These are phyloP conservation scores for Penicillium freii DNA, from an alignment of 2,329 filamentous ascomycete species.

Conservation along the genomic window DNA sequence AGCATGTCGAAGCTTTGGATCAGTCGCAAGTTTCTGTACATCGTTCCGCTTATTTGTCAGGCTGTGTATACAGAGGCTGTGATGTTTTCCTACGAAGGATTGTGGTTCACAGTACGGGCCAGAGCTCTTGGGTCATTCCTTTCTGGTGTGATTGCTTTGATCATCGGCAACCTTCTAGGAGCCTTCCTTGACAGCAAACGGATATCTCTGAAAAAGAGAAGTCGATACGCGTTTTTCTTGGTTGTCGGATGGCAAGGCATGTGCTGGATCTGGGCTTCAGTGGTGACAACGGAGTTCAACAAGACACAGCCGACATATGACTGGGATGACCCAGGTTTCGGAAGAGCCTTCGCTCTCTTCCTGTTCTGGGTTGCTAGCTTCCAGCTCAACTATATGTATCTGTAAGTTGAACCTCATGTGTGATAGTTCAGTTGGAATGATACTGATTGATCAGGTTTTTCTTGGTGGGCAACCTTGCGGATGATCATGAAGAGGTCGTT, in stretches of 20 bases:
- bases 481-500: conserved; percentile 62
- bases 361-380: conserved; percentile 66
- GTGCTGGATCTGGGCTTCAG: conserved; percentile 71
- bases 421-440: background rate
- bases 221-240: conserved; percentile 56
- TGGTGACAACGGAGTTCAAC: conserved; percentile 62
- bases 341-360: conserved; percentile 64
- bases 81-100: conserved; percentile 65
- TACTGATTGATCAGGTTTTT: conserved; percentile 56
- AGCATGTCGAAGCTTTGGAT: conserved; percentile 60
- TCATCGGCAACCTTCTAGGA: conserved; percentile 64
- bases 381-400: conserved; percentile 70
- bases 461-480: conserved; percentile 64
- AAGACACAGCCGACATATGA: conserved; percentile 61
- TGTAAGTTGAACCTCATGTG: conserved; percentile 45
- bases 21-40: conserved; percentile 60
- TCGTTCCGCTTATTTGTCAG: conserved; percentile 67
- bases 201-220: conserved; percentile 54
- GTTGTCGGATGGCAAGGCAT: conserved; percentile 57
- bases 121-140: conserved; percentile 70
- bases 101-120: conserved; percentile 69
- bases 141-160: conserved; percentile 65
- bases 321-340: conserved; percentile 64
- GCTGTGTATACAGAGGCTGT: conserved; percentile 70
- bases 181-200: conserved; percentile 61